A percentile compares a stretch with the other conserved stretches of the same genome.
phyloP scores from a whole-genome alignment of 2,329 filamentous ascomycete species.

The Anisogramma anomala region DNA sequence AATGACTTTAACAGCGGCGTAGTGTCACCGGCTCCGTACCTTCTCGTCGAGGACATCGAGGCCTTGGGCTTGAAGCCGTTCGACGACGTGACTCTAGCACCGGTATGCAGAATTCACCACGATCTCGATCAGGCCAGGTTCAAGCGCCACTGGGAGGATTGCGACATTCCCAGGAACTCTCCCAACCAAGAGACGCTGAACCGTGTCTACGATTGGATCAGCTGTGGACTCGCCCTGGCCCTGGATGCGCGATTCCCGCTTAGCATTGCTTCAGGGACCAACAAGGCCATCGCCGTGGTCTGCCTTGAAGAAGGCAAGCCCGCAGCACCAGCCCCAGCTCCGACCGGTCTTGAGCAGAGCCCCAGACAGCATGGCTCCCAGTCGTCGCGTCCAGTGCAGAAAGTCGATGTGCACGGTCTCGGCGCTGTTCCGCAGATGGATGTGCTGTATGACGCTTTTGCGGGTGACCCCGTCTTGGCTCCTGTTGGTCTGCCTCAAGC shows the following conservation, averaged over 20 bases:
- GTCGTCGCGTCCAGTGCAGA: neutral
- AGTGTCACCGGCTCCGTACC: conserved; percentile 32
- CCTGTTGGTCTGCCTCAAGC: neutral
- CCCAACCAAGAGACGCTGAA: conserved; percentile 8
- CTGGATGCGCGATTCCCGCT: conserved; percentile 11
- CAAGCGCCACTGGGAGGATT: conserved; percentile 20
- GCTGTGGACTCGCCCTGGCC: conserved; percentile 9
- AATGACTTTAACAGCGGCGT: conserved; percentile 30
- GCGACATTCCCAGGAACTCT: neutral
- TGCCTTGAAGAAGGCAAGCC: conserved; percentile 11
- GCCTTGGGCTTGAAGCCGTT: conserved; percentile 34
- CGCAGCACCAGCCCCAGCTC: neutral
- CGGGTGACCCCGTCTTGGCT: neutral
- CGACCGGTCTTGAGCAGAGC: neutral
- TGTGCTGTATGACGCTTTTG: neutral
- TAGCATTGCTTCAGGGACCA: neutral
- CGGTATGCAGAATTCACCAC: conserved; percentile 29
- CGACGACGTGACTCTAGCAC: conserved; percentile 26
- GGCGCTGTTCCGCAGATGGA: neutral
- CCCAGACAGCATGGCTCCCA: conserved; percentile 2
- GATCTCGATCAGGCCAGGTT: conserved; percentile 16
- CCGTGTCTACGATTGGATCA: conserved; percentile 12
- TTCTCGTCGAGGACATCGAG: conserved; percentile 40
- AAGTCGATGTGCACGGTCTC: neutral
- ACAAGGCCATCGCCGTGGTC: conserved; percentile 4